A percentile compares a stretch with the other conserved stretches of the same genome.
These are phyloP conservation scores for Galerina marginata DNA, from an alignment of 768 basidiomycete genomes.

Conservation along the genomic window DNA sequence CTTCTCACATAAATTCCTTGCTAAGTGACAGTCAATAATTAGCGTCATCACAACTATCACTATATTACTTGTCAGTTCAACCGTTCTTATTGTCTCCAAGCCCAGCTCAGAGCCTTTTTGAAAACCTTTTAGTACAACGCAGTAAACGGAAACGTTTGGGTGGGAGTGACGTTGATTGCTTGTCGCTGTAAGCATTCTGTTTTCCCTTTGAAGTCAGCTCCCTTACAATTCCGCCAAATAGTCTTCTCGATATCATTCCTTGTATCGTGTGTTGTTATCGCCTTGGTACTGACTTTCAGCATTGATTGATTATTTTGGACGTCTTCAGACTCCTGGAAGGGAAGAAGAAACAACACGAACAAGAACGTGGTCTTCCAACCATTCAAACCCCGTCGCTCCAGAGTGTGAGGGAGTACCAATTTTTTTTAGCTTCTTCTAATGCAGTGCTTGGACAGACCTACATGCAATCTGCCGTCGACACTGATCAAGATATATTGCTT, in stretches of 20 bases:
- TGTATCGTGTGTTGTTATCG: neutral
- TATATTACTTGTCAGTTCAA: neutral
- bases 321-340: neutral
- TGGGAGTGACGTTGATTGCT: slow-evolving; percentile 10
- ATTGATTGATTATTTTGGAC: neutral
- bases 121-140: neutral
- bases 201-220: neutral
- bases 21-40: neutral
- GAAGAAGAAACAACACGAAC: neutral
- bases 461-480: too few species aligned
- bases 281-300: neutral
- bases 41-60: slow-evolving; percentile 1
- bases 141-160: neutral
- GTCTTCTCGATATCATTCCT: slow-evolving; percentile 3
- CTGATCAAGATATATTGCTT: too few species aligned
- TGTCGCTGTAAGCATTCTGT: slow-evolving; percentile 7
- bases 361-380: neutral
- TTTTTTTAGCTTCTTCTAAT: too few species aligned
- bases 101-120: too few species aligned
- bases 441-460: too few species aligned
- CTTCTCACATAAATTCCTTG: too few species aligned
- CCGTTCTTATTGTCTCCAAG: neutral
- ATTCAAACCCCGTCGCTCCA: too few species aligned
- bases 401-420: too few species aligned
- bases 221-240: neutral